Conservation (phyloP, 306 rosid species). For the Dryas alaskensis region DNA sequence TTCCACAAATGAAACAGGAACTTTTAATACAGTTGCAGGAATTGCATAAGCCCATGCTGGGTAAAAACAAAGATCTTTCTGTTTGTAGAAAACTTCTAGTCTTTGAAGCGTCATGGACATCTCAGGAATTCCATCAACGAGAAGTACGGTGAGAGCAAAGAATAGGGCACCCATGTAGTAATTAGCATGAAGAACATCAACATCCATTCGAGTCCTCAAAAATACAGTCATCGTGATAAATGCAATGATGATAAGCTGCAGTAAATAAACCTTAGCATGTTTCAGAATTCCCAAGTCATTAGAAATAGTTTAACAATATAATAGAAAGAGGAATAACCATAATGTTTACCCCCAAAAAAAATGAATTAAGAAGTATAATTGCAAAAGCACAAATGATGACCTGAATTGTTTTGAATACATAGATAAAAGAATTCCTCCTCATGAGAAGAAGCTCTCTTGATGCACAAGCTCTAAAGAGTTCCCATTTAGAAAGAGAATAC, state of each 20-base stretch:
- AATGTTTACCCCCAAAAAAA: not conserved
- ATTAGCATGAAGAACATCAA: conserved; percentile 33
- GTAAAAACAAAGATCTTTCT: conserved; percentile 33
- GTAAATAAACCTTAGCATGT: not conserved
- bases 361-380: not conserved
- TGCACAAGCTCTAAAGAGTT: conserved; percentile 43
- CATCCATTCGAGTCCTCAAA: conserved; percentile 35
- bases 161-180: conserved; percentile 45
- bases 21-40: conserved; percentile 40
- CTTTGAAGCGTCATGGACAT: conserved; percentile 42
- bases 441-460: conserved; percentile 47
- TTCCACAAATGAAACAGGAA: conserved; percentile 43
- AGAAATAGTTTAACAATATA: not conserved
- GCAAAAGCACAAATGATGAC: conserved; percentile 17
- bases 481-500: conserved; percentile 43
- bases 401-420: conserved; percentile 41
- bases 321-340: too few relatives aligned
- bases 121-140: conserved; percentile 45
- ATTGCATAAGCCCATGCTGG: conserved; percentile 59
- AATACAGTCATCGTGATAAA: conserved; percentile 49
- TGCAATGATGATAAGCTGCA: conserved; percentile 40
- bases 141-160: conserved; percentile 31
- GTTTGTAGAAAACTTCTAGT: conserved; percentile 48
- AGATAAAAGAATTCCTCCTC: conserved; percentile 38
- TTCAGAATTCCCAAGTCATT: conserved; percentile 6